phyloP scores from a whole-genome alignment of 129 eudicot species.

The Helichrysum umbraculigerum region DNA sequence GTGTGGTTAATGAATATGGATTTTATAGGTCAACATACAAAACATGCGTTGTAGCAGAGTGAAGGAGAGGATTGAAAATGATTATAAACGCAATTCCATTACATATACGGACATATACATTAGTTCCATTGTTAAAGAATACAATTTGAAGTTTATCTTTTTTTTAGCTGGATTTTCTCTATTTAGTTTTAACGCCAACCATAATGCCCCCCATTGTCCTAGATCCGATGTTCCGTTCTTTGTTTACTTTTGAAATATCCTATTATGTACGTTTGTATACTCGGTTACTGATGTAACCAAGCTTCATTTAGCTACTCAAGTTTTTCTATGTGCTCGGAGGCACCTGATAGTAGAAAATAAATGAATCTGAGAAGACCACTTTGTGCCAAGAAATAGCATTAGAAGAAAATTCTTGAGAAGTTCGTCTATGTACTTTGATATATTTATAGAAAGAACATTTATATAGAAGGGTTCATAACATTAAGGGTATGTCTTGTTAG shows the following conservation, averaged over 20 bases:
- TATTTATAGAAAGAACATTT: neutral
- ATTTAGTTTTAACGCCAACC: neutral
- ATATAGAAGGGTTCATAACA: constrained; percentile 13
- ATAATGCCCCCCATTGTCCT: neutral
- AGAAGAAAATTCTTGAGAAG: constrained; percentile 1
- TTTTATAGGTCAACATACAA: neutral
- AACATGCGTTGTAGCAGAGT: neutral
- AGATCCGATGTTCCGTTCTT: neutral
- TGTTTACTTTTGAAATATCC: neutral
- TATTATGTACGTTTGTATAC: constrained; percentile 8
- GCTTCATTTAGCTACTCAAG: constrained; percentile 5
- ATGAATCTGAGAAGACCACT: neutral
- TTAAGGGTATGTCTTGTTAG: constrained; percentile 15
- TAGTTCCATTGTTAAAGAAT: neutral
- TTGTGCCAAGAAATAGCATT: neutral
- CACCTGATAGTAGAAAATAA: constrained; percentile 7
- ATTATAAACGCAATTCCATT: neutral
- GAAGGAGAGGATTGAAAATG: neutral
- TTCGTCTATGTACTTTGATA: neutral
- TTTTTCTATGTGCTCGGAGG: constrained; percentile 16
- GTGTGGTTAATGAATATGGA: neutral
- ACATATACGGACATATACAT: neutral
- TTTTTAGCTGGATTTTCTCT: neutral
- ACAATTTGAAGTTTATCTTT: neutral
- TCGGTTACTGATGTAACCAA: constrained; percentile 3